Conservation (phyloP, 352 stramenopile species). For the Pilasporangium apinafurcum region DNA sequence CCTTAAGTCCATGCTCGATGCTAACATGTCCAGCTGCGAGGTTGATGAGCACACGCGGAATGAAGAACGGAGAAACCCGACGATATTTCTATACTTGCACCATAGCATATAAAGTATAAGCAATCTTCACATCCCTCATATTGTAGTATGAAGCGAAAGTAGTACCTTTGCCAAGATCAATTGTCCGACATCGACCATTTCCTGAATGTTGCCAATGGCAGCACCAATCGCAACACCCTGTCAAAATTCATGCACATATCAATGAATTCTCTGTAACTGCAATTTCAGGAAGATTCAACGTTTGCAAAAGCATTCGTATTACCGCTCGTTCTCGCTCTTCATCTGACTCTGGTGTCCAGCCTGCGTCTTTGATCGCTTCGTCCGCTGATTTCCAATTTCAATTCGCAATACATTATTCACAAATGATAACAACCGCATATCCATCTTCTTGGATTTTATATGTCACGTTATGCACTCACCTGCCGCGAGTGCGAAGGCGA, state of each 20-base stretch:
- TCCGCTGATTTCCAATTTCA: constrained; percentile 27
- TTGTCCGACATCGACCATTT: constrained; percentile 72
- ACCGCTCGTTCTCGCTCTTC: constrained; percentile 63
- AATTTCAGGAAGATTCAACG: too few species aligned
- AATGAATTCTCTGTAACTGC: not conserved
- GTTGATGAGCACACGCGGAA: constrained; percentile 92
- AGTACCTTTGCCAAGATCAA: constrained; percentile 59
- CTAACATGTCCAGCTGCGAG: constrained; percentile 89
- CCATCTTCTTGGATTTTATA: too few species aligned
- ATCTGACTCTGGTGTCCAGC: constrained; percentile 54
- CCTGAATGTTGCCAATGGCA: constrained; percentile 83
- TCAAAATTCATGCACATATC: not conserved
- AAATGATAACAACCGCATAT: not conserved
- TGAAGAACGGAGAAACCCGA: constrained; percentile 92
- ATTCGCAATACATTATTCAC: not conserved
- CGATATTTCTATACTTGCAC: constrained; percentile 82
- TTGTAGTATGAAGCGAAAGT: not conserved
- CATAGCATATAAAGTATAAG: not conserved
- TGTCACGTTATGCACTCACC: constrained; percentile 31
- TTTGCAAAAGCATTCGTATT: too few species aligned
- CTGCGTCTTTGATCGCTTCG: constrained; percentile 76
- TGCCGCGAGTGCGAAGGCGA: constrained; percentile 78
- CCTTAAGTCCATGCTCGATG: constrained; percentile 88
- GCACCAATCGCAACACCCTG: constrained; percentile 82
- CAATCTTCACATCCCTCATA: not conserved